phyloP scores from a whole-genome alignment of 148 eudicot species.

The Persicaria maculosa region DNA sequence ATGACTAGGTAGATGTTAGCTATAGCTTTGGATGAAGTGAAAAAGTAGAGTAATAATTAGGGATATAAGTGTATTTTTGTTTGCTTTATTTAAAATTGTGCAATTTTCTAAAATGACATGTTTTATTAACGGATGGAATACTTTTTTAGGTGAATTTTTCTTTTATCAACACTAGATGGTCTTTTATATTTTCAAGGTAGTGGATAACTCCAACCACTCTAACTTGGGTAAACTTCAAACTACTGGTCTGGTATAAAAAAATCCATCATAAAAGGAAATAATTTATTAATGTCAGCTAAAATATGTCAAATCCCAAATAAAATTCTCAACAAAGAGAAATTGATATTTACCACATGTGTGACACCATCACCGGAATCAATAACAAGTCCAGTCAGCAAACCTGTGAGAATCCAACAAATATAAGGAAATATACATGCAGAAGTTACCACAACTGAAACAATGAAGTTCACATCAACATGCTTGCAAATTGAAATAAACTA shows the following conservation, averaged over 20 bases:
- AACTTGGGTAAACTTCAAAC: not conserved
- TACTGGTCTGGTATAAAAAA: not conserved
- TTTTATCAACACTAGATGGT: not conserved
- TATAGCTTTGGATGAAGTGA: too few relatives aligned
- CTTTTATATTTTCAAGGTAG: not conserved
- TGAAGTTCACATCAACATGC: not conserved
- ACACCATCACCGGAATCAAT: constrained; percentile 99
- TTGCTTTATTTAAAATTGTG: too few relatives aligned
- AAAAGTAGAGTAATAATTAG: too few relatives aligned
- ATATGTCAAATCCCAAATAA: not conserved
- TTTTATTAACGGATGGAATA: too few relatives aligned
- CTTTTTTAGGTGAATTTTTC: too few relatives aligned
- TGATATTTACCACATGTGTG: constrained; percentile 83
- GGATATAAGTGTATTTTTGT: too few relatives aligned
- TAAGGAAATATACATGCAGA: not conserved
- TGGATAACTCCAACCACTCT: too few relatives aligned
- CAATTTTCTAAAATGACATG: too few relatives aligned
- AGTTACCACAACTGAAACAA: not conserved
- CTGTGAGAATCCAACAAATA: constrained; percentile 29
- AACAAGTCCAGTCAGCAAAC: constrained; percentile 89
- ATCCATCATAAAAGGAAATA: not conserved
- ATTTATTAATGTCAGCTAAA: not conserved
- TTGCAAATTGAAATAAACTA: not conserved
- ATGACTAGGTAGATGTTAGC: too few relatives aligned
- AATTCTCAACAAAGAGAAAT: not conserved